Evolutionary conservation across 768 basidiomycete genomes (phyloP).

Genomic region (Gloeostereum incarnatum): DNA sequence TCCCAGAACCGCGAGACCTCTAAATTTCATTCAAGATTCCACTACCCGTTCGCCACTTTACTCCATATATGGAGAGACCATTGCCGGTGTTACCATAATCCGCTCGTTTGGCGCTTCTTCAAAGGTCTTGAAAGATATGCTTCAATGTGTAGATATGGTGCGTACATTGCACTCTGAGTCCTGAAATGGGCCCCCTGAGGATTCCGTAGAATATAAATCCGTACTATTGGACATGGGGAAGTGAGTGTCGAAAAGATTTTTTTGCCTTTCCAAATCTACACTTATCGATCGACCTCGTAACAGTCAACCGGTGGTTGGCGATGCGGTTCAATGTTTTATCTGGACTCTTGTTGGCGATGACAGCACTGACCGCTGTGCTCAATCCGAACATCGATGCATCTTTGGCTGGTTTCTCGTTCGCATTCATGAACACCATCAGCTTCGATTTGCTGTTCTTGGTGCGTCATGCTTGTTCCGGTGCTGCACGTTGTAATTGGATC

Average conservation of each 20-base stretch:
- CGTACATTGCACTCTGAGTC: slow-evolving; percentile 13
- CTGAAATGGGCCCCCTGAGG: slow-evolving; percentile 1
- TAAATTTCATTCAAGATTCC: too few species aligned
- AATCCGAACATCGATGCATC: slow-evolving; percentile 71
- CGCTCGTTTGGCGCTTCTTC: slow-evolving; percentile 86
- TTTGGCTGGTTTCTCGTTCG: slow-evolving; percentile 77
- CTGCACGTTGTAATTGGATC: background rate
- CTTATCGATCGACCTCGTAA: slow-evolving; percentile 5
- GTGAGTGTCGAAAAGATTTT: slow-evolving; percentile 23
- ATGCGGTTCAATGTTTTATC: slow-evolving; percentile 82
- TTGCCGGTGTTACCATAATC: slow-evolving; percentile 53
- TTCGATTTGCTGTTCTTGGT: slow-evolving; percentile 64
- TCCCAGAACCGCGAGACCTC: background rate
- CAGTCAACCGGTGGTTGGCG: slow-evolving; percentile 90
- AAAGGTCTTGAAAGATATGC: slow-evolving; percentile 79
- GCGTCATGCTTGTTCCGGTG: slow-evolving; percentile 7
- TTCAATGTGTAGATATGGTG: slow-evolving; percentile 74
- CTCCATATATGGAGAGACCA: slow-evolving; percentile 44
- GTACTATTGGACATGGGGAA: slow-evolving; percentile 87
- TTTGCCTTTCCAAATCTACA: background rate
- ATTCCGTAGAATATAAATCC: slow-evolving; percentile 45
- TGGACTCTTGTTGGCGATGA: slow-evolving; percentile 58
- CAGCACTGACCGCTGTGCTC: slow-evolving; percentile 55
- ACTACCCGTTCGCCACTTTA: slow-evolving; percentile 39
- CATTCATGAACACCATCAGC: slow-evolving; percentile 74